Conservation (phyloP, 352 stramenopile genomes). For the Thraustochytrium sp. region DNA sequence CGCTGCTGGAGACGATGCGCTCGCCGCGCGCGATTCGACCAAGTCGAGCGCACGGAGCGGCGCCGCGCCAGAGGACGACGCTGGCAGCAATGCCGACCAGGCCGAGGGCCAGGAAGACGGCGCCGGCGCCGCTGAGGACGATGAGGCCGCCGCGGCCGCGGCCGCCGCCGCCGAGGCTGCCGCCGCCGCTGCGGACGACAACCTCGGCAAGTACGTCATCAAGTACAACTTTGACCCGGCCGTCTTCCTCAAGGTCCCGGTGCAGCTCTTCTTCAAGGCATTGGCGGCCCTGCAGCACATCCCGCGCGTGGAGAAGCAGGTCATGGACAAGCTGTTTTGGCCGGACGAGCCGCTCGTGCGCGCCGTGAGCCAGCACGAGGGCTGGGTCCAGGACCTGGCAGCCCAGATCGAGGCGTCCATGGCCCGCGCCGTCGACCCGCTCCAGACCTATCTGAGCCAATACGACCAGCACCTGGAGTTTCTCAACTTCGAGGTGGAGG, state of each 20-base stretch:
- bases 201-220: conserved; percentile 62
- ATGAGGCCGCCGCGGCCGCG: conserved; percentile 41
- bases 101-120: not conserved
- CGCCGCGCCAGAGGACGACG: not conserved
- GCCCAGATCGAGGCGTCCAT: conserved; percentile 51
- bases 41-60: not conserved
- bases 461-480: conserved; percentile 77
- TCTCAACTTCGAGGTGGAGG: conserved; percentile 79
- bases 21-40: not conserved
- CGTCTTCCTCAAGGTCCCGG: conserved; percentile 65
- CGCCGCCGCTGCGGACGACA: not conserved
- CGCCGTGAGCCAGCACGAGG: conserved; percentile 70
- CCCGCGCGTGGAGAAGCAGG: conserved; percentile 76
- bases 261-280: conserved; percentile 69
- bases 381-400: conserved; percentile 67
- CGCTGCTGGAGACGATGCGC: not conserved
- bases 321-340: conserved; percentile 92
- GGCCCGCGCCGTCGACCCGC: conserved; percentile 41
- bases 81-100: not conserved
- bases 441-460: conserved; percentile 68
- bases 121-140: not conserved
- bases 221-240: conserved; percentile 64
- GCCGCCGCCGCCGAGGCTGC: not conserved
- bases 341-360: conserved; percentile 77
- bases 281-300: conserved; percentile 73